These are phyloP conservation scores for Adansonia gregorii DNA, from an alignment of 441 rosid genomes.

Conservation along the genomic window DNA sequence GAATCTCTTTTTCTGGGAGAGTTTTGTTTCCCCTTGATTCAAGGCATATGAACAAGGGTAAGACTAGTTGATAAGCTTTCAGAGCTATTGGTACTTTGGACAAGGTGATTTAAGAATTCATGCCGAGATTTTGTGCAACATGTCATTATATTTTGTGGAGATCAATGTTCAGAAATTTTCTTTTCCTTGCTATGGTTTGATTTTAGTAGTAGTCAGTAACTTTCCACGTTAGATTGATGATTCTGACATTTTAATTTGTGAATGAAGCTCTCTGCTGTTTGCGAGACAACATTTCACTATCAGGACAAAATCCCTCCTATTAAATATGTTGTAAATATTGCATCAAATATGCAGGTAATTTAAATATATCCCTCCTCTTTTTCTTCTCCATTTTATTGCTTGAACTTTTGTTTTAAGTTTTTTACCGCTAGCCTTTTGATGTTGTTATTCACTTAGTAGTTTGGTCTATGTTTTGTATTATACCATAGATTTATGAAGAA, in stretches of 20 bases:
- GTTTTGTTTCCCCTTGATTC: too few relatives aligned
- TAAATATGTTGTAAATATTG: slow-evolving; percentile 56
- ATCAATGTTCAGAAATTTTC: neutral
- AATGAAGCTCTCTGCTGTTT: slow-evolving; percentile 85
- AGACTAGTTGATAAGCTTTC: neutral
- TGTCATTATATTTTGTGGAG: neutral
- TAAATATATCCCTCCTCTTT: slow-evolving; percentile 2
- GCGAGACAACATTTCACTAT: slow-evolving; percentile 84
- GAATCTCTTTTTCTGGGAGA: neutral
- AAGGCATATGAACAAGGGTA: neutral
- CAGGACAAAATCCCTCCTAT: slow-evolving; percentile 80
- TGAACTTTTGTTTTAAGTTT: neutral
- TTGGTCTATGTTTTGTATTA: neutral
- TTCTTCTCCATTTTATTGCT: neutral
- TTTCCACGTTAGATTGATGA: slow-evolving; percentile 18
- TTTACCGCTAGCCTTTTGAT: neutral
- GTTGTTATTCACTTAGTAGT: neutral
- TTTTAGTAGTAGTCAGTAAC: neutral
- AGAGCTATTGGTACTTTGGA: neutral
- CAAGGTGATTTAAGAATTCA: slow-evolving; percentile 10
- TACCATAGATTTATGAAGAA: neutral
- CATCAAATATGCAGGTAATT: slow-evolving; percentile 73
- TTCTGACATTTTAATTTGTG: slow-evolving; percentile 36
- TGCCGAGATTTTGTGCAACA: neutral
- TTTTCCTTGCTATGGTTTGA: neutral